Evolutionary conservation across 2,329 filamentous ascomycete genomes (phyloP), one percentile per base, ranked within the genome.

Genomic region (Huntiella decipiens): DNA sequence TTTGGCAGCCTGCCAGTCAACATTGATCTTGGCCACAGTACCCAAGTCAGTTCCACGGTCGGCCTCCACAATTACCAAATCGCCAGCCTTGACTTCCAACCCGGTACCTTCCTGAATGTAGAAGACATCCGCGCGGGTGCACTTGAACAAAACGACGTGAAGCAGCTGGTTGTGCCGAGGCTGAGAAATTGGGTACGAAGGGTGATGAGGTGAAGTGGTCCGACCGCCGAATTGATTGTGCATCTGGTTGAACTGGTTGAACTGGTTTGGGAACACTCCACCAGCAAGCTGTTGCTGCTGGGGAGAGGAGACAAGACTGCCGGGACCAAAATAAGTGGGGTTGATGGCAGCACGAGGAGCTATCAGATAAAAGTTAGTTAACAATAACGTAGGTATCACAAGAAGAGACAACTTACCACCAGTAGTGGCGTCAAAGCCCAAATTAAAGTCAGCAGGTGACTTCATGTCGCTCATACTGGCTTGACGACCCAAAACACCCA

Each of bases 21-120:
- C 77, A 54, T 92, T 87, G 52, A 86, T 82, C 53, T 82, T 77
- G 44, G 84, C 82, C 22, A 98, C 88, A 19, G 88, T 94, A 38
- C 91, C 92, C 33, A 98, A 72, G 58, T 98, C 92, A 16, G 86
- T 93, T 39, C 91, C 91, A 52, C 91, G 84, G 60, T 98, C 92
- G 17, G 91, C 91, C 63, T 98, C 91, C 13, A 95, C 87, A 53
- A 98, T 96, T 51, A 98, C 92, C 44, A 96, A 69, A 58, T 98
- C 91, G 31, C 91, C 91, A 13, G 80, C 78, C 55, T 87, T 91
- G 45, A 96, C 82, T 15, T 82, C 82, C 31, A 98, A 70, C 3
- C 91, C 91, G 4, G 87, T 96, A 50, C 88, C 87, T 59, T 95
- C 87, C 60, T 94, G 87, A 32, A 95, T 85, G 61, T 94, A 96